Evolutionary conservation across 805 yeast genomes (phyloP).

Genomic region (Barnettozyma botsteinii): DNA sequence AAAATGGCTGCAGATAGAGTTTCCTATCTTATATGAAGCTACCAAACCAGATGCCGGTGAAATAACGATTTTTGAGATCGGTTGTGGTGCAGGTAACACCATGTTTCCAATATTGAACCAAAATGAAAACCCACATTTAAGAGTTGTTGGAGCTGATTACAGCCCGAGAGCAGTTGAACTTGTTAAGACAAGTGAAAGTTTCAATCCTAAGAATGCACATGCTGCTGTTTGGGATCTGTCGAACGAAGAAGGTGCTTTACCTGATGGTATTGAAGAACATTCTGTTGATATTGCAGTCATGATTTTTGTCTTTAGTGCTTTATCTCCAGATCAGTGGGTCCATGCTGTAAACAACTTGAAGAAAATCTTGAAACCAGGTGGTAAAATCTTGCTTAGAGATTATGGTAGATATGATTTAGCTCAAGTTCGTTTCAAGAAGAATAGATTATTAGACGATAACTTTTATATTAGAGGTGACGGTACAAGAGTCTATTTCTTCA

Average conservation of each 20-base stretch:
- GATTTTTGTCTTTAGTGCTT: conserved; percentile 91
- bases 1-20: conserved; percentile 93
- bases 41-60: conserved; percentile 70
- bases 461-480: conserved; percentile 98
- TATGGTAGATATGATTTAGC: conserved; percentile 96
- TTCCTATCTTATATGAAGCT: conserved; percentile 76
- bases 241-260: conserved; percentile 63
- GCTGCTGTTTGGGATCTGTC: conserved; percentile 97
- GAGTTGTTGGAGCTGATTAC: conserved; percentile 82
- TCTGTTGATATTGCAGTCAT: conserved; percentile 90
- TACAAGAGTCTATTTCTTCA: conserved; percentile 93
- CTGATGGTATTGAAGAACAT: conserved; percentile 75
- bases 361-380: conserved; percentile 86
- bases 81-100: conserved; percentile 98
- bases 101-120: conserved; percentile 83
- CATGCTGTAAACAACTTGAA: conserved; percentile 68
- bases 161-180: conserved; percentile 85
- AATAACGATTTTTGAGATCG: conserved; percentile 77
- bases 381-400: conserved; percentile 82
- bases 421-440: conserved; percentile 87
- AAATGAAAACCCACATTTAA: conserved; percentile 72
- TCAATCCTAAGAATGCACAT: conserved; percentile 55
- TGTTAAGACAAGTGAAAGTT: conserved; percentile 60
- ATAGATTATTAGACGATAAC: conserved; percentile 81
- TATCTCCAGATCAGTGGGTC: conserved; percentile 87